Percentiles rank a stretch among this genome's conserved stretches.
Conservation (phyloP, 2,329 filamentous ascomycete genomes). For the Aspergillus pseudoviridinutans region DNA sequence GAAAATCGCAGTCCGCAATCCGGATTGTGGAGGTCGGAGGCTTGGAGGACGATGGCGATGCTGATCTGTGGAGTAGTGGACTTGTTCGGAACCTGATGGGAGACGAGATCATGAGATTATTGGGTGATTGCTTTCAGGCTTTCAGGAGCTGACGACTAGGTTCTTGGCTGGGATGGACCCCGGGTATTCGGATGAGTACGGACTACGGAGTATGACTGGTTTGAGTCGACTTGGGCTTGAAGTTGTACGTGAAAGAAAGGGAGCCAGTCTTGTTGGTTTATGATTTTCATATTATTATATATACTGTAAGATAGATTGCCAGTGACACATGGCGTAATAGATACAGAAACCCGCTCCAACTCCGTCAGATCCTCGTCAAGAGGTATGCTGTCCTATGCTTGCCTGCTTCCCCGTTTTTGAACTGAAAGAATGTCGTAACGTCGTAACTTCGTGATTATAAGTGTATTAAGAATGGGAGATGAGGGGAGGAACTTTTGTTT, state of each 20-base stretch:
- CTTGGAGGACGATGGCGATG: too few species aligned
- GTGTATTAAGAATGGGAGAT: neutral
- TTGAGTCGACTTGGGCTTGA: neutral
- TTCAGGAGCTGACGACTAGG: neutral
- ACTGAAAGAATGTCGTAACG: constrained; percentile 2
- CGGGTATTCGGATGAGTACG: neutral
- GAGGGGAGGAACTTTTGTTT: neutral
- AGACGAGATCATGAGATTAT: too few species aligned
- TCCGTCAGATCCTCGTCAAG: neutral
- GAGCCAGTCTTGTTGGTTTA: neutral
- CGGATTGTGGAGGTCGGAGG: too few species aligned
- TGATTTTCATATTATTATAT: neutral
- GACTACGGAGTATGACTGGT: neutral
- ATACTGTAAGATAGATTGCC: neutral
- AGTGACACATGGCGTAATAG: neutral
- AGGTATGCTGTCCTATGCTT: neutral
- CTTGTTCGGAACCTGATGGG: too few species aligned
- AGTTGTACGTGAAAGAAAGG: neutral
- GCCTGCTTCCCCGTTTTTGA: neutral
- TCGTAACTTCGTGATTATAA: constrained; percentile 6
- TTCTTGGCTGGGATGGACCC: neutral
- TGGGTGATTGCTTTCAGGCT: too few species aligned
- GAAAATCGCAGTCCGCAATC: too few species aligned
- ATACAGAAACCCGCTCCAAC: neutral
- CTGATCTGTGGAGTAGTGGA: too few species aligned